Base-by-base conservation (phyloP, 192 early-diverging fungal species). In the Backusella macrospora region DNA sequence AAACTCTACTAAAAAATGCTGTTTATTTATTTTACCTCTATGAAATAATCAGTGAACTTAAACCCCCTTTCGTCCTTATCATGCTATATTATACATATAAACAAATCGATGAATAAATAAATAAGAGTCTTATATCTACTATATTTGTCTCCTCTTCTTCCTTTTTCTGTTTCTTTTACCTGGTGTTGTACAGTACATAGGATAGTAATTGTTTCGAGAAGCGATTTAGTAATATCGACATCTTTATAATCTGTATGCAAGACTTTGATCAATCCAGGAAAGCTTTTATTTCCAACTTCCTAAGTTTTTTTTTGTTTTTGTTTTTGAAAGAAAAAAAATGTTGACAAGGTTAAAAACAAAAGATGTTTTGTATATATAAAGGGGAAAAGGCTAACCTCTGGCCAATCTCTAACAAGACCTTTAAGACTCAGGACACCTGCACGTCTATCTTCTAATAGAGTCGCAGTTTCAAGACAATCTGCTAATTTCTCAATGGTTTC, bases 391-490 rank as follows among this genome's bases (percentile, higher is more conserved):
- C 40, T 43, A 83, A 92, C 92, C 82, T 83, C 77, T 65, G 87
- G 89, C 88, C 93, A 97, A 59, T 98, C 93, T 55, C 92, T 81
- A 8, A 93, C 87, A 40, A 97, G 86, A 3, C 93, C 93, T 72
- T 95, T 96, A 65, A 99, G 82, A 7, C 92, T 89, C 21, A 92
- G 87, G 13, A 97, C 93, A 1, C 92, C 94, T 6, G 95, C 93
- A 38, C 96, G 79, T 62, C 94, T 82, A 85, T 99, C 98, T 76
- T 99, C 98, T 34, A 95, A 78, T 23, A 98, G 84, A 9, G 94
- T 96, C 15, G 94, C 89, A 63, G 95, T 88, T 65, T 85, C 88
- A 38, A 93, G 90, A 62, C 95, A 85, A 76, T 97, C 96, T 42
- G 89, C 90, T 70, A 98, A 84, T 73, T 88, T 91, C 71, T 92